Conservation (phyloP, 805 yeast species). For the Cyberlindnera xishuangbannaensis region DNA sequence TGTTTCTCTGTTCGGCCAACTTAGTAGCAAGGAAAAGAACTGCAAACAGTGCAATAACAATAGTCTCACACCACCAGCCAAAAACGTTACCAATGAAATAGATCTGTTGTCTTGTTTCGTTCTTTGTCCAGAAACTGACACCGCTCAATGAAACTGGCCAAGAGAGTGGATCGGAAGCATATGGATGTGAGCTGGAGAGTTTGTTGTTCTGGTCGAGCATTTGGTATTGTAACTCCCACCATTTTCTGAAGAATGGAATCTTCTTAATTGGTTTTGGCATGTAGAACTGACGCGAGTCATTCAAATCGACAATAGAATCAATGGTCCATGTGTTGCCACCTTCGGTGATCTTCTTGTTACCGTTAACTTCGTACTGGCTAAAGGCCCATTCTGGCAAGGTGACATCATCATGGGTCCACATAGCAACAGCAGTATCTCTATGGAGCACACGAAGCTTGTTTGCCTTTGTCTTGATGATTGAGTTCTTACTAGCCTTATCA, state of each 20-base stretch:
- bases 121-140: slow-evolving; percentile 92
- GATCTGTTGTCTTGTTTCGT: slow-evolving; percentile 62
- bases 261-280: slow-evolving; percentile 57
- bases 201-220: slow-evolving; percentile 94
- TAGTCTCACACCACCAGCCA: slow-evolving; percentile 85
- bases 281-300: slow-evolving; percentile 56
- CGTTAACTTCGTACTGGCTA: slow-evolving; percentile 88
- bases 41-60: slow-evolving; percentile 54
- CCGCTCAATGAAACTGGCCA: slow-evolving; percentile 93
- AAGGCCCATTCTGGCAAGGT: slow-evolving; percentile 94
- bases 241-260: slow-evolving; percentile 75
- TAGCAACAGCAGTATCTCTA: slow-evolving; percentile 80
- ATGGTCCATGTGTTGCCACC: slow-evolving; percentile 68
- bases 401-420: slow-evolving; percentile 88
- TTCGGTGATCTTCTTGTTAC: slow-evolving; percentile 76
- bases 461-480: slow-evolving; percentile 61
- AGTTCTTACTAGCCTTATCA: slow-evolving; percentile 44
- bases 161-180: slow-evolving; percentile 82
- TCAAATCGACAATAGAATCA: slow-evolving; percentile 61
- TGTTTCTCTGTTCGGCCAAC: slow-evolving; percentile 67
- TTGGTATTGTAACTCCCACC: slow-evolving; percentile 79
- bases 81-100: slow-evolving; percentile 85
- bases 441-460: slow-evolving; percentile 69
- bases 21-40: slow-evolving; percentile 71
- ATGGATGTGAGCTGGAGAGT: slow-evolving; percentile 85